Percentiles rank a stretch among this genome's conserved stretches.
Evolutionary conservation across 768 basidiomycete species (phyloP).

Genomic region (Cantharellus anzutake): DNA sequence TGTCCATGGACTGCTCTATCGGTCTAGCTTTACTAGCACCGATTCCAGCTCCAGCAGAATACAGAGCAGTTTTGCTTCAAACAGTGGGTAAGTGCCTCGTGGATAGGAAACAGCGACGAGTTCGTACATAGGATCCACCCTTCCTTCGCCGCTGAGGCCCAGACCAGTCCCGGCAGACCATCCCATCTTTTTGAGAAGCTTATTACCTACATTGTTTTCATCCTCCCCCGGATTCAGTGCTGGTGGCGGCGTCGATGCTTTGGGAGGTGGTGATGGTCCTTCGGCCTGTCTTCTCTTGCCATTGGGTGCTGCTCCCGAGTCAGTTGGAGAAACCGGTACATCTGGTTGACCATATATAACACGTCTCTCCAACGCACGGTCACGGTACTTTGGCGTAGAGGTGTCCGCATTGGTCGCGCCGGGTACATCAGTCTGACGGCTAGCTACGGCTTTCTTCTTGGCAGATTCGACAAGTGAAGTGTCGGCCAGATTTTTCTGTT

Average conservation of each 20-base stretch:
- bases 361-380: constrained; percentile 84
- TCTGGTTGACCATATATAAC: constrained; percentile 86
- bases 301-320: constrained; percentile 10
- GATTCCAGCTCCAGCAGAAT: constrained; percentile 71
- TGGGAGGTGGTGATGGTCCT: constrained; percentile 26
- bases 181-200: constrained; percentile 92
- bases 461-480: constrained; percentile 51
- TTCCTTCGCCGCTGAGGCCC: constrained; percentile 62
- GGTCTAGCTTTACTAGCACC: constrained; percentile 88
- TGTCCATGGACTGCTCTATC: constrained; percentile 35
- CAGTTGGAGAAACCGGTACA: constrained; percentile 22
- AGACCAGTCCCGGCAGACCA: constrained; percentile 85
- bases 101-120: constrained; percentile 21
- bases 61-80: constrained; percentile 60
- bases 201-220: constrained; percentile 76
- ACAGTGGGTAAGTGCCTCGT: constrained; percentile 18
- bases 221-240: constrained; percentile 59
- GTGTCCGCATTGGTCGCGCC: constrained; percentile 7
- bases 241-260: constrained; percentile 33
- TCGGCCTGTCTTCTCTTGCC: constrained; percentile 31
- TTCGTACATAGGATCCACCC: constrained; percentile 64
- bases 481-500: constrained; percentile 76
- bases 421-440: constrained; percentile 1
- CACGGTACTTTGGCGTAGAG: constrained; percentile 63
- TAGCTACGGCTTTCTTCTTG: constrained; percentile 23